phyloP scores from a whole-genome alignment of 2,329 filamentous ascomycete species.

The Pestalotiopsis sp. region DNA sequence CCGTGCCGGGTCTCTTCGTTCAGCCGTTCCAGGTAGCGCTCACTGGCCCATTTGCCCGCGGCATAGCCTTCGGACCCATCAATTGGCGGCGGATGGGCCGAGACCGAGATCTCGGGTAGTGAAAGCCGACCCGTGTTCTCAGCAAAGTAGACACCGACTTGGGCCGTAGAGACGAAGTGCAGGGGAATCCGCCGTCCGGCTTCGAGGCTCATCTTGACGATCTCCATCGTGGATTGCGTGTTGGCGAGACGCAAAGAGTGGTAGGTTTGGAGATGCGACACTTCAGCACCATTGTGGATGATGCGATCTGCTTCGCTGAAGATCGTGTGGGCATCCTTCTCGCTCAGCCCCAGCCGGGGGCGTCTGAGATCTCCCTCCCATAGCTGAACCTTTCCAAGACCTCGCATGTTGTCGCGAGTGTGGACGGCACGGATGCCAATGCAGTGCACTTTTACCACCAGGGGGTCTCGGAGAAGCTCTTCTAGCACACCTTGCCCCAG shows the following conservation, averaged over 20 bases:
- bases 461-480: not conserved
- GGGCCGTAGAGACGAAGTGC: not conserved
- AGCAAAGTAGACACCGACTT: not conserved
- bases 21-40: constrained; percentile 18
- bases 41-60: constrained; percentile 19
- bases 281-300: constrained; percentile 54
- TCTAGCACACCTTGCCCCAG: not conserved
- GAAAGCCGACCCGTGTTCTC: not conserved
- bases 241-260: constrained; percentile 34
- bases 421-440: not conserved
- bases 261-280: constrained; percentile 39
- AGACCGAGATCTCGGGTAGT: not conserved
- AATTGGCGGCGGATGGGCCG: not conserved
- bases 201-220: constrained; percentile 31
- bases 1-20: not conserved
- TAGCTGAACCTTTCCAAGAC: not conserved
- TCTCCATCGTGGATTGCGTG: constrained; percentile 34
- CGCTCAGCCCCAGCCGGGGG: not conserved
- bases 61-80: constrained; percentile 17
- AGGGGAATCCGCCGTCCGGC: not conserved
- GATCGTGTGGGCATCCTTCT: not conserved
- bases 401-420: no score
- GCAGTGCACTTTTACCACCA: not conserved
- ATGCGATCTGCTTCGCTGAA: constrained; percentile 34
- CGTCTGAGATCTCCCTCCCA: not conserved